Base-by-base conservation (phyloP, 2,329 filamentous ascomycete genomes). In the Neofusicoccum ribis region DNA sequence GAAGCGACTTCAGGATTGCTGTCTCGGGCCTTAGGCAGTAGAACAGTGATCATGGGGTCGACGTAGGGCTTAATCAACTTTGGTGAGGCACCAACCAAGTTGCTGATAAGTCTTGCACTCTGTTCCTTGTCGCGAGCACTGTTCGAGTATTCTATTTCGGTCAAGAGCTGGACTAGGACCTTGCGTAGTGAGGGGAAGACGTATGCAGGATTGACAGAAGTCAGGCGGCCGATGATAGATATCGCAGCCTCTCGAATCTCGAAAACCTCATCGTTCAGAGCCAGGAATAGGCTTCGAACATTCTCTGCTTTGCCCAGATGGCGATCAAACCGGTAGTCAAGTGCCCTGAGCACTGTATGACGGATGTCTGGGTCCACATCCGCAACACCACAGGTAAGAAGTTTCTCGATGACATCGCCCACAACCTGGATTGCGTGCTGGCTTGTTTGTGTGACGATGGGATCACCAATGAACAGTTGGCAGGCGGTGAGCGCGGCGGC, bases 281-380 rank as follows among this genome's bases (percentile, higher is more conserved):
- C 94, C 66, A 98, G 89, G 78, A 99, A 98, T 0, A 99, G 81
- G 14, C 93, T 97, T 20, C 96, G 89, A 54, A 99, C 96, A 73
- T 99, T 99, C 76, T 99, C 94, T 0, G 96, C 93, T 76, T 97
- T 96, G 47, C 93, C 93, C n/a, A 99, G 84, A 75, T 99, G 95
- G 52, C 92, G 89, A 74, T 99, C 95, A 72, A 99, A 99, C 60
- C 95, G 91, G 69, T 91, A 88, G 75, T 98, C 95, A 9, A 99
- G 84, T 17, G 95, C 95, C 58, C 89, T 88, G 23, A 99, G 84
- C 3, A 99, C 94, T 0, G 92, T 96, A 71, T 89, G 86, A 66
- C 95, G 89, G 68, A 99, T 99, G 70, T 91, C 91, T 14, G 93
- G 86, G 70, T 97, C 92, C 12, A 81, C 89, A 74, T 99, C 95